Base-by-base conservation (phyloP, 2,329 filamentous ascomycete species). In the Penicillium aurantiogriseum region DNA sequence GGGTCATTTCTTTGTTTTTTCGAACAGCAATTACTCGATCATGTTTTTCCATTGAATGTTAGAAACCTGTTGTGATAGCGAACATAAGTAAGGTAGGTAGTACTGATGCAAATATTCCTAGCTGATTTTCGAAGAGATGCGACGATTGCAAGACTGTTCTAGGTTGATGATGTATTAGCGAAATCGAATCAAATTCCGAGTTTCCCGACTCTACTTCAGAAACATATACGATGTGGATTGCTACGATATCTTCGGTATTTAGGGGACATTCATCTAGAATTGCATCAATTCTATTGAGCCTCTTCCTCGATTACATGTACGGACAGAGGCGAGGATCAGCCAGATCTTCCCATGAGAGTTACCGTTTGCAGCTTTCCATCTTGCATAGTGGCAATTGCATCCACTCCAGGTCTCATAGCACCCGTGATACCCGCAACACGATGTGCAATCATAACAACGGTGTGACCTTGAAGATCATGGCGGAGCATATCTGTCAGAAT, bases 381-480 rank as follows among this genome's bases (percentile, higher is more conserved):
- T 52, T 45, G n/a, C 38, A 52, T 52, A 15, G 39, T 44, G 11
- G 39, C 39, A 52, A 52, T 36, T 35, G 29, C 38, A 45, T 52
- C 50, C 25, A 52, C 10, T 6, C 39, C 50, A 52, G 50, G 29
- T 45, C 39, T 38, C 50, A 52, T 52, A 52, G 50, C 50, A 19
- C 21, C 29, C 39, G 19, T 52, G 27, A 52, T 44, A 43, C 50
- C 50, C 17, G n/a, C 50, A 42, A 52, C 50, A 35, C 50, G 50
- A 27, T 52, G 39, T 19, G 39, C 39, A 45, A 52, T 44, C 21
- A 52, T 44, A 23, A 52, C 21, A 21, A 52, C 19, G 27, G 50
- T 44, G 29, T 52, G 21, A 15, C 33, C 39, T 23, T 27, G 38
- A n/a, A 52, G 50, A 43, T 52, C 39, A 27, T 36, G n/a, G 8